phyloP scores from a whole-genome alignment of 2,329 filamentous ascomycete species.

The Aplosporella prunicola region DNA sequence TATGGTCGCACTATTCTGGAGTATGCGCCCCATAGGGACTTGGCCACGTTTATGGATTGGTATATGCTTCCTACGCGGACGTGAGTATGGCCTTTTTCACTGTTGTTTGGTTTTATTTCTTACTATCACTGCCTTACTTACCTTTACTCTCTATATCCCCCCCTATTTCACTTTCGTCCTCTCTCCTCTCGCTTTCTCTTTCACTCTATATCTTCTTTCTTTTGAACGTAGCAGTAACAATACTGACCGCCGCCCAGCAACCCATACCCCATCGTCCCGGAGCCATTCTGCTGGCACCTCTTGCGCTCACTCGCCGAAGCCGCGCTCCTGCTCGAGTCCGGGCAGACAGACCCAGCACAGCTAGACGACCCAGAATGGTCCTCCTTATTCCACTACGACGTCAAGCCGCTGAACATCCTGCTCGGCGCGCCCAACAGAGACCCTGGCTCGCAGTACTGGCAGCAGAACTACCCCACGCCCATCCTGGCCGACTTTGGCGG shows the following conservation, averaged over 20 bases:
- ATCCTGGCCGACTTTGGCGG: slow-evolving; percentile 1
- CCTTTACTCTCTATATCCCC: background rate
- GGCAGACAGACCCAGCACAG: background rate
- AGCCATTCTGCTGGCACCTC: slow-evolving; percentile 6
- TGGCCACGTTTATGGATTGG: too few relatives aligned
- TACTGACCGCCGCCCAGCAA: background rate
- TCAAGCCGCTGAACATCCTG: slow-evolving; percentile 4
- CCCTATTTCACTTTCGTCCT: background rate
- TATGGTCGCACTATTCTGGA: too few relatives aligned
- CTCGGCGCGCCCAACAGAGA: background rate
- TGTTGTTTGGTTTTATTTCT: too few relatives aligned
- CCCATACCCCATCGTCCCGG: background rate
- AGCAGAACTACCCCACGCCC: background rate
- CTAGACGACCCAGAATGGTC: background rate
- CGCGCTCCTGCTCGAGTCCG: background rate
- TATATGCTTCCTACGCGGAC: too few relatives aligned
- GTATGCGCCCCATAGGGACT: too few relatives aligned
- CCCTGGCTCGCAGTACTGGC: background rate
- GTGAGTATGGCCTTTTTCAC: too few relatives aligned
- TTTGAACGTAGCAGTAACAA: background rate
- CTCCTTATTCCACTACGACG: slow-evolving; percentile 2
- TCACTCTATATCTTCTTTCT: background rate
- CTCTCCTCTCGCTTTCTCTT: background rate
- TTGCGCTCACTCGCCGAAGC: slow-evolving; percentile 1
- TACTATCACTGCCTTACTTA: too few relatives aligned